Base-by-base conservation (phyloP, 2,329 filamentous ascomycete genomes). In the Sarocladium strictum region DNA sequence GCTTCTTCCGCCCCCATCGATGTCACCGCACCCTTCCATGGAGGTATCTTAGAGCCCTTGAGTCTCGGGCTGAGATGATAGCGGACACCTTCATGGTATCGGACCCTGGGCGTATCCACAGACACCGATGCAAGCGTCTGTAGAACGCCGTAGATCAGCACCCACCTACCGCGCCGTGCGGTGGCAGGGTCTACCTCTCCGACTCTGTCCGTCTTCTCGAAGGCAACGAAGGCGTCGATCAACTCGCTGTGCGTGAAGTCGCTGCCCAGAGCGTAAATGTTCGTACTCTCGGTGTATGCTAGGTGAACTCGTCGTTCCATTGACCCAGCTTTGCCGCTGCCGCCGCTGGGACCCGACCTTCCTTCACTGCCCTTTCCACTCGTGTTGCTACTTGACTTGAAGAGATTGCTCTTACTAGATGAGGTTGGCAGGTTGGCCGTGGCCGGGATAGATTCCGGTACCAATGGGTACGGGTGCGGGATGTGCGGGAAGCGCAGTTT, bases 381-480 rank as follows among this genome's bases (percentile, higher is more conserved):
- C 35, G 59, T 59, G 47, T 67, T 71, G 56, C 67, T 73, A 40
- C 57, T 60, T 49, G 60, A 65, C 56, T 63, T 63, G 56, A 69
- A 69, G 53, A 69, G 64, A 15, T 54, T 37, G 33, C 47, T 11
- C 57, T 53, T 23, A 19, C 57, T 14, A 24, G 52, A 41, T 3
- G 59, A 29, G 43, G 23, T 32, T 17, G 47, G 24, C 6, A 27
- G 5, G n/a, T 10, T 11, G 3, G 35, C 40, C 10, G 59, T 59
- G 0, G 72, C 66, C 1, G 71, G 66, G 29, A 76, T 74, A 0
- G 76, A 75, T 41, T 79, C 73, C 1, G 86, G 85, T 2, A 87
- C 73, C 1, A 87, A 68, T 0, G 85, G 84, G 58, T 85, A 87
- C 0, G 86, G 84, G 56, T 86, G 79, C 0, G 85, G 80, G 43